Conservation (phyloP, 2,329 filamentous ascomycete genomes). For the Trichoderma sp. region DNA sequence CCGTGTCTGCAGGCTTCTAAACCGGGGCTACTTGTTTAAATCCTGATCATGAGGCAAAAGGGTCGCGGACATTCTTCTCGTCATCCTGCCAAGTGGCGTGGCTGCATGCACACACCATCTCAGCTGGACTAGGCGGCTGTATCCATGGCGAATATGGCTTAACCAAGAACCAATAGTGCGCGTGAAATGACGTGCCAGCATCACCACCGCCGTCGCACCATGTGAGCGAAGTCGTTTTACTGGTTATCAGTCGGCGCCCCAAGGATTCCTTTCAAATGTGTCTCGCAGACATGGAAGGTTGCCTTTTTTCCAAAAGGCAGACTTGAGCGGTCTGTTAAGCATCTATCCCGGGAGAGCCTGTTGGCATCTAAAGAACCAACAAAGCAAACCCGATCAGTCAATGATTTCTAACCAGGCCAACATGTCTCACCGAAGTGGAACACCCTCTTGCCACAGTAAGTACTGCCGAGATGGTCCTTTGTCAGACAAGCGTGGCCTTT, state of each 20-base stretch:
- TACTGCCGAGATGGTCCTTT: not conserved
- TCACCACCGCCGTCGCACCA: conserved; percentile 29
- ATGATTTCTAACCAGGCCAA: not conserved
- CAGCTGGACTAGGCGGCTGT: conserved; percentile 19
- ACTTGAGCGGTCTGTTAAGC: not conserved
- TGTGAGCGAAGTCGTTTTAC: conserved; percentile 29
- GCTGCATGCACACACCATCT: conserved; percentile 22
- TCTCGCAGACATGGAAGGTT: not conserved
- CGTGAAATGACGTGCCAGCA: conserved; percentile 28
- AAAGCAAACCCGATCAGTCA: not conserved
- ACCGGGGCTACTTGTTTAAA: not conserved
- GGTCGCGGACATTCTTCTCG: not conserved
- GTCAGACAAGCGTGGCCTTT: not conserved
- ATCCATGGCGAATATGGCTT: not conserved
- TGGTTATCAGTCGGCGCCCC: conserved; percentile 17
- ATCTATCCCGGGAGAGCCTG: not conserved
- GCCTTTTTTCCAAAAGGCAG: not conserved
- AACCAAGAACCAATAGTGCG: not conserved
- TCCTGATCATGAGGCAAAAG: not conserved
- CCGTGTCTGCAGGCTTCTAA: not conserved
- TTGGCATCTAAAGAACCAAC: not conserved
- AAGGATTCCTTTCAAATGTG: not conserved
- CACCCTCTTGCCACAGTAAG: not conserved
- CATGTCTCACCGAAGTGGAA: not conserved
- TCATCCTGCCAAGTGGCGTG: conserved; percentile 25